phyloP scores from a whole-genome alignment of 2,329 filamentous ascomycete genomes.

The Penicillium sp. region DNA sequence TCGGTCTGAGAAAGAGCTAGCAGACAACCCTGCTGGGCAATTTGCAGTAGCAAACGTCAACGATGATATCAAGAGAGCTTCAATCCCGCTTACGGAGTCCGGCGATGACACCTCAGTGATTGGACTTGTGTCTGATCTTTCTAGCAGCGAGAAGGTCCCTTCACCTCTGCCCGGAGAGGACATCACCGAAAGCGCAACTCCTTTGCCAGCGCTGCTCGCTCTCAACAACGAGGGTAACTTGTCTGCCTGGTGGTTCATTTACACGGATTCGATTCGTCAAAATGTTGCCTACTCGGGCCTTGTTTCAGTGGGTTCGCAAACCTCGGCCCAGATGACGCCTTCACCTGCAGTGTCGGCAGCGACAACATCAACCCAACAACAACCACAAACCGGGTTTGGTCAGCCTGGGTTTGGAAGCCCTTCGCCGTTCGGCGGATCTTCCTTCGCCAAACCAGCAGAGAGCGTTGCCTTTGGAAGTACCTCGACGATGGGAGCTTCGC shows the following conservation, averaged over 20 bases:
- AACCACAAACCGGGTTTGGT: conserved; percentile 18
- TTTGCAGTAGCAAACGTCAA: conserved; percentile 58
- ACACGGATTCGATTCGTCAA: conserved; percentile 74
- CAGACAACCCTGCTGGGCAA: conserved; percentile 56
- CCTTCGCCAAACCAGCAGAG: conserved; percentile 32
- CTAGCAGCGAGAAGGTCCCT: conserved; percentile 68
- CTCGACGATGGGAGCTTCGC: conserved; percentile 20
- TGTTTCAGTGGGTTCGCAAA: conserved; percentile 26
- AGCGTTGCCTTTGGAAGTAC: conserved; percentile 21
- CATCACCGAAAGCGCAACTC: conserved; percentile 69
- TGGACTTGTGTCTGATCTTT: conserved; percentile 78
- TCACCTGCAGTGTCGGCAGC: conserved; percentile 1
- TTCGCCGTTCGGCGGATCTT: conserved; percentile 26
- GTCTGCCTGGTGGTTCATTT: conserved; percentile 84
- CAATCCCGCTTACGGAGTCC: conserved; percentile 62
- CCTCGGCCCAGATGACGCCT: conserved; percentile 8
- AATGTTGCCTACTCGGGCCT: conserved; percentile 69
- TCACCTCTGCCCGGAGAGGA: conserved; percentile 74
- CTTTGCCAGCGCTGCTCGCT: conserved; percentile 75
- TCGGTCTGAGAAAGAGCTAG: conserved; percentile 63
- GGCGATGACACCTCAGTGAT: conserved; percentile 69
- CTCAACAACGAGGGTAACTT: conserved; percentile 86
- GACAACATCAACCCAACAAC: not conserved
- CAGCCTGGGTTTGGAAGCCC: conserved; percentile 22
- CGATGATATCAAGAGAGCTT: conserved; percentile 70